phyloP scores from a whole-genome alignment of 371 early-diverging fungal species.

The Mucor velutinosus region DNA sequence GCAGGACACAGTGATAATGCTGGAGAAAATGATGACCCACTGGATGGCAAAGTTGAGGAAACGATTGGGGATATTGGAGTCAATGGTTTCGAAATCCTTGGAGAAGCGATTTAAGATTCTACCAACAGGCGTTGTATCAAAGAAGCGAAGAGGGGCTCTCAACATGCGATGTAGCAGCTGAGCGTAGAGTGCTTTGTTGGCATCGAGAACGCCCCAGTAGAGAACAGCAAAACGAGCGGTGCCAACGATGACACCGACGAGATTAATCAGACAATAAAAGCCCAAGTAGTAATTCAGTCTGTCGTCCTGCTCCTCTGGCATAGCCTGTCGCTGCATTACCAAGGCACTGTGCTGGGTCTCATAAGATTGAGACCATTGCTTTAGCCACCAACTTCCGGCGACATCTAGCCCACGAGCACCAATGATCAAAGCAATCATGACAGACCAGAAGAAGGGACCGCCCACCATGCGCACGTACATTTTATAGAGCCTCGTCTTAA shows the following conservation, averaged over 20 bases:
- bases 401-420: constrained; percentile 54
- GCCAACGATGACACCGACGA: constrained; percentile 33
- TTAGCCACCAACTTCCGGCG: constrained; percentile 57
- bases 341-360: not conserved
- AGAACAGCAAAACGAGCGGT: constrained; percentile 36
- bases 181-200: constrained; percentile 21
- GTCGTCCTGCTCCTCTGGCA: not conserved
- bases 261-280: constrained; percentile 49
- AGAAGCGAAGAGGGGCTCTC: constrained; percentile 41
- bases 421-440: constrained; percentile 38
- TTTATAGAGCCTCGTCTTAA: constrained; percentile 50
- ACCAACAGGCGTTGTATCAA: constrained; percentile 59
- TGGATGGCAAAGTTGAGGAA: constrained; percentile 56
- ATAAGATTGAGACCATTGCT: constrained; percentile 57
- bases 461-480: constrained; percentile 56
- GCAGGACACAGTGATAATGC: constrained; percentile 61
- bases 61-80: constrained; percentile 46
- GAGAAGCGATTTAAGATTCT: constrained; percentile 78
- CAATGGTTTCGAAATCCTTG: constrained; percentile 52
- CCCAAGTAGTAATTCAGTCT: constrained; percentile 39
- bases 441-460: constrained; percentile 52
- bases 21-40: constrained; percentile 60
- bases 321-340: not conserved
- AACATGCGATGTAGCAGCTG: constrained; percentile 28
- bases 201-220: constrained; percentile 51